Evolutionary conservation across 2,329 filamentous ascomycete species (phyloP), one percentile per base, ranked within the genome.

Genomic region (Xylaria sp.): DNA sequence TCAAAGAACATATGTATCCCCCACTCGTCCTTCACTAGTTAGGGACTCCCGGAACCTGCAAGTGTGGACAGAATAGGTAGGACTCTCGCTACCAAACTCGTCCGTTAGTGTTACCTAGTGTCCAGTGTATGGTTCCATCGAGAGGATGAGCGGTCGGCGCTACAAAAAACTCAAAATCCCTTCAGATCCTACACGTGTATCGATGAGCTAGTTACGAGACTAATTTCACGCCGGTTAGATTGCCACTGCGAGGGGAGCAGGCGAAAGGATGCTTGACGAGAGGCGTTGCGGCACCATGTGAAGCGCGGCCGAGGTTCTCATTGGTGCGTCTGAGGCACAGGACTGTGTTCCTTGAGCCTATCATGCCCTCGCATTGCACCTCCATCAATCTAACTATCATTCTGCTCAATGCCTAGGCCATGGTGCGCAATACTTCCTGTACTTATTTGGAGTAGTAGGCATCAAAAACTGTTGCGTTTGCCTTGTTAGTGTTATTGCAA

Each of bases 251-350:
- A 63, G 19, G 19, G n/a, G 42, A 51, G 21, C 24, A 24, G 36
- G 53, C 12, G 19, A 48, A 47, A 42, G 60, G 60, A 55, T 34
- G 51, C 34, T 54, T 47, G 42, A 47, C 42, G 42, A 47, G 42
- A 47, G 42, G 42, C 42, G 48, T 51, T 24, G 11, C 48, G 24
- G 24, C 48, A 51, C 48, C 65, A 65, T 65, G 61, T 65, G 66
- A 58, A 53, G 53, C 47, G 11, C 27, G 47, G 45, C 47, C 5
- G 47, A 14, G 62, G 19, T 45, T 54, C 54, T 59, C 21, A 69
- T 65, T 68, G 66, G 66, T 47, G 39, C 32, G 45, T 14, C 36
- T 14, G 17, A 51, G 27, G 47, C 17, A 19, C 30, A 34, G n/a
- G 14, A 9, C 30, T 19, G 11, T 39, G 14, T 5, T 6, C 48